Conservation (phyloP, 2,329 filamentous ascomycete genomes). For the Botrytis hyacinthi region DNA sequence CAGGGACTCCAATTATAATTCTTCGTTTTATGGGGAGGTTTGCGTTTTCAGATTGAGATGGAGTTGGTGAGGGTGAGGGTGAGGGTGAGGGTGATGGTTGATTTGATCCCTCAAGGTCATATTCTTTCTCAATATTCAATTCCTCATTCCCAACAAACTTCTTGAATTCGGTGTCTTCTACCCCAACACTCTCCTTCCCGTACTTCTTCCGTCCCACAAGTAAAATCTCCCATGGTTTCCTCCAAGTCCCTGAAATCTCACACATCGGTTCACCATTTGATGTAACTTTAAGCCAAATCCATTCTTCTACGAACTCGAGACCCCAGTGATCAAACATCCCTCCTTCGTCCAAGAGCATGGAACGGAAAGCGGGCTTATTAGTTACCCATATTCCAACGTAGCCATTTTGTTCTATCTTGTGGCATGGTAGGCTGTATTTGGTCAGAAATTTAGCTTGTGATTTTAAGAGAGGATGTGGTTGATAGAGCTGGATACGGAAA, state of each 20-base stretch:
- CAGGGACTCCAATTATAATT: slow-evolving; percentile 68
- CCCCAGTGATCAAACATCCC: slow-evolving; percentile 68
- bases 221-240: slow-evolving; percentile 75
- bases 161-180: neutral
- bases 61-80: too few relatives aligned
- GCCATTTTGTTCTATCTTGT: slow-evolving; percentile 41
- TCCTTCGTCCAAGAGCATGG: slow-evolving; percentile 50
- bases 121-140: neutral
- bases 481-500: slow-evolving; percentile 49
- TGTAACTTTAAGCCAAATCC: slow-evolving; percentile 78
- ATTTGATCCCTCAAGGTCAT: neutral
- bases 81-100: neutral
- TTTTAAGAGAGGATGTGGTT: slow-evolving; percentile 53
- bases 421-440: slow-evolving; percentile 28
- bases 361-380: slow-evolving; percentile 59
- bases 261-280: slow-evolving; percentile 59
- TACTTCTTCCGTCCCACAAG: slow-evolving; percentile 49
- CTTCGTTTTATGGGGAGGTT: neutral
- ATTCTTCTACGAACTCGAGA: slow-evolving; percentile 64
- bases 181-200: neutral
- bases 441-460: slow-evolving; percentile 44
- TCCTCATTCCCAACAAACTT: slow-evolving; percentile 44
- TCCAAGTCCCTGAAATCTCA: slow-evolving; percentile 54
- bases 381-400: slow-evolving; percentile 75
- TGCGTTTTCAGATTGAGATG: neutral